Evolutionary conservation across 2,329 filamentous ascomycete species (phyloP).

Genomic region (Cladophialophora yegresii): DNA sequence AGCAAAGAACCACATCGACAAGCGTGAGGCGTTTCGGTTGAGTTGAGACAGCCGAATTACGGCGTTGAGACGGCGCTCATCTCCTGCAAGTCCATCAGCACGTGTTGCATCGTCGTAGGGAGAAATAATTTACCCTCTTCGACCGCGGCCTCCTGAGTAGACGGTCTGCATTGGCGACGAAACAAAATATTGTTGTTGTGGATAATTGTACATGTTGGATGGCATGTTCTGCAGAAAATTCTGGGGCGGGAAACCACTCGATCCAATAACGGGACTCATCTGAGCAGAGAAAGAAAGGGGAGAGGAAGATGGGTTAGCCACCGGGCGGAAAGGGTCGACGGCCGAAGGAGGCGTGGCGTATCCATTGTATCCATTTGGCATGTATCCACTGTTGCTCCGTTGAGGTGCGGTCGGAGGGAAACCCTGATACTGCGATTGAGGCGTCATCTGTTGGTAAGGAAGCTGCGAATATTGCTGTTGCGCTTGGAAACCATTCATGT

Average conservation of each 20-base stretch:
- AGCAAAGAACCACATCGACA: not conserved
- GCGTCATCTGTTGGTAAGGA: conserved; percentile 46
- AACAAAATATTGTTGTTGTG: conserved; percentile 43
- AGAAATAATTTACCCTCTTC: conserved; percentile 30
- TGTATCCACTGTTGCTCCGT: conserved; percentile 47
- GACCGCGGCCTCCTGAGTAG: conserved; percentile 53
- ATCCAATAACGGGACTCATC: conserved; percentile 51
- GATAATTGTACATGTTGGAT: conserved; percentile 55
- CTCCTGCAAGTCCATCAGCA: not conserved
- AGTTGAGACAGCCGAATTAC: not conserved
- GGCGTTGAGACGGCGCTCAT: not conserved
- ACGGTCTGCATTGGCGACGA: conserved; percentile 47
- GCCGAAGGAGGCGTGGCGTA: conserved; percentile 48
- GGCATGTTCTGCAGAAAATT: conserved; percentile 51
- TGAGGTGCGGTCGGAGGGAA: conserved; percentile 52
- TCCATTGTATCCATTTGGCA: conserved; percentile 48
- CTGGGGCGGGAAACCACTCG: conserved; percentile 46
- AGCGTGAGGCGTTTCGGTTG: not conserved
- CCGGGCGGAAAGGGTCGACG: conserved; percentile 45
- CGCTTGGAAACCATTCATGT: conserved; percentile 41
- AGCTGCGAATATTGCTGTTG: conserved; percentile 45
- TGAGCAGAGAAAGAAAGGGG: conserved; percentile 43
- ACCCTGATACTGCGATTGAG: conserved; percentile 60
- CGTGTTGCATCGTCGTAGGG: not conserved
- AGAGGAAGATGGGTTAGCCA: conserved; percentile 45